These are phyloP conservation scores for Botrytis fragariae DNA, from an alignment of 2,329 filamentous ascomycete genomes.

Conservation along the genomic window DNA sequence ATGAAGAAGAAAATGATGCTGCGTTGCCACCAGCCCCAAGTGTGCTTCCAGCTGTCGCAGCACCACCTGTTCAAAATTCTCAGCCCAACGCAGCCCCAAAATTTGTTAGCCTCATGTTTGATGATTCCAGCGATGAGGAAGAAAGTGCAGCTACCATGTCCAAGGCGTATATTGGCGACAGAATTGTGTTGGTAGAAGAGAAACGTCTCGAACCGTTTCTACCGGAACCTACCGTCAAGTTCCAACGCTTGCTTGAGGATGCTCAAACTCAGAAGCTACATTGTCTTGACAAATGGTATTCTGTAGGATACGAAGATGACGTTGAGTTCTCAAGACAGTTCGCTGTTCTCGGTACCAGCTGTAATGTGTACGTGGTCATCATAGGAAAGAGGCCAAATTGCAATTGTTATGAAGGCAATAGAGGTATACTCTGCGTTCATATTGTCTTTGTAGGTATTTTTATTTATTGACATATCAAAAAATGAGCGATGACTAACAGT, in stretches of 20 bases:
- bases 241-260: not conserved
- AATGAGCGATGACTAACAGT: not conserved
- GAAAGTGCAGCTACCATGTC: not conserved
- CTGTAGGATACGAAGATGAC: not conserved
- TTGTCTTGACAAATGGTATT: not conserved
- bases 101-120: not conserved
- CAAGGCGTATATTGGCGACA: not conserved
- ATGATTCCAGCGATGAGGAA: not conserved
- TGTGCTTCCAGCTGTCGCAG: not conserved
- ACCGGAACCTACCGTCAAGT: not conserved
- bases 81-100: not conserved
- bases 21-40: too few relatives aligned
- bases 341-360: conserved; percentile 56
- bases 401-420: conserved; percentile 51
- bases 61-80: not conserved
- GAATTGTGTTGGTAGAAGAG: not conserved
- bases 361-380: conserved; percentile 59
- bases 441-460: conserved; percentile 50
- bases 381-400: conserved; percentile 53
- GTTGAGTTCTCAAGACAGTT: too few relatives aligned
- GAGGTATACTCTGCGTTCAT: conserved; percentile 63
- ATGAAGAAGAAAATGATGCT: not conserved
- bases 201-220: not conserved
- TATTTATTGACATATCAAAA: conserved; percentile 26
- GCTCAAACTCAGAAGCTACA: not conserved